Base-by-base conservation (phyloP, 139 green algal species). In the Axilococcus clingmanii region DNA sequence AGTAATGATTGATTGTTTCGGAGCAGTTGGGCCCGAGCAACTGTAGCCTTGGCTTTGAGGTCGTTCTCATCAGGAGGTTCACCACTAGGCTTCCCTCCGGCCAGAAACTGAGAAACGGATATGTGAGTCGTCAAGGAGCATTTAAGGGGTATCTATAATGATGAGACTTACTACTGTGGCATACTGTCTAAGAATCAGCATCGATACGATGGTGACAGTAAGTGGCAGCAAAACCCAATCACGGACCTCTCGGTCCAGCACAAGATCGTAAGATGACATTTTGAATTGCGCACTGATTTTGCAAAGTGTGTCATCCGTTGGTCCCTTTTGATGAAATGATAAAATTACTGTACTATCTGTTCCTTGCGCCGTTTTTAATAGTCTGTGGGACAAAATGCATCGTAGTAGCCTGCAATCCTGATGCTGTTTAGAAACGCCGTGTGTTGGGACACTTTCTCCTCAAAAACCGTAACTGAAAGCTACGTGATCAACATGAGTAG, bases 141-240 rank as follows among this genome's bases (percentile, higher is more conserved):
- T 24, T 43, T 24, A n/a, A 43, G 11, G 7, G 22, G 24, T 45
- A 47, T 45, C 12, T 17, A 7, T 27, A 15, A 47, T 45, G 7
- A 58, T 34, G 7, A 19, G 12, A 55, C 27, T 24, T 32, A 79
- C 72, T 54, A 69, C 38, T n/a, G 56, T 54, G 16, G 69, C 76
- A 40, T 91, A 95, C 59, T 95, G 86, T 27, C 81, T 74, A 28
- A 95, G 40, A 20, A 95, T 57, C 71, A 88, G 88, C 79, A 95
- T 91, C 2, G 95, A 65, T 4, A 91, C 48, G 19, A 95, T 87
- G 41, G 72, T 76, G 1, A 85, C 17, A 2, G 86, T 94, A 7
- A 95, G 65, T 2, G 87, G 87, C 16, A 95, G 75, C 29, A 95
- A 79, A 16, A 95, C 84, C 87, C 87, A 95, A 68, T 91, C 65